A percentile compares a stretch with the other conserved stretches of the same genome.
Evolutionary conservation across 129 eudicot species (phyloP).

Genomic region (Chrysanthemum lavandulifolium): DNA sequence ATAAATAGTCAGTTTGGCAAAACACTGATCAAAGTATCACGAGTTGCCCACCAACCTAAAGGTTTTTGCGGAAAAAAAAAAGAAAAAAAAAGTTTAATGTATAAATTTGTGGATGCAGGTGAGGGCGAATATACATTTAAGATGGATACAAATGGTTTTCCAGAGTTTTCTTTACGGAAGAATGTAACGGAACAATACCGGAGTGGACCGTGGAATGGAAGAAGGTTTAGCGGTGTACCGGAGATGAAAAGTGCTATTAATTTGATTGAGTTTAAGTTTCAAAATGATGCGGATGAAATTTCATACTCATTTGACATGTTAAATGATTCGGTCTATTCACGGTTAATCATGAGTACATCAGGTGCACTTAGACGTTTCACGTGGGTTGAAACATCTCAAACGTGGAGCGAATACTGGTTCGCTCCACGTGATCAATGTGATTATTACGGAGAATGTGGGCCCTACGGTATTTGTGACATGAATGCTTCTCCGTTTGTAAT

Average conservation of each 20-base stretch:
- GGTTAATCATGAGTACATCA: conserved; percentile 37
- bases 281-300: conserved; percentile 30
- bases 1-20: no score
- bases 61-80: no score
- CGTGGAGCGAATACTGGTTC: conserved; percentile 62
- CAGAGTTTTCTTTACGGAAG: conserved; percentile 28
- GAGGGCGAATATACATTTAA: conserved; percentile 39
- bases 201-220: conserved; percentile 71
- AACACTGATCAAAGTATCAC: no score
- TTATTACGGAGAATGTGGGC: conserved; percentile 48
- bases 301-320: conserved; percentile 34
- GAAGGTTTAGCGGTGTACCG: conserved; percentile 66
- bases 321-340: conserved; percentile 34
- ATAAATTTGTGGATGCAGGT: conserved; percentile 28
- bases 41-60: no score
- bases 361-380: conserved; percentile 45
- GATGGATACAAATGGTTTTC: conserved; percentile 37
- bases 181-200: conserved; percentile 22
- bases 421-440: conserved; percentile 73
- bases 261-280: conserved; percentile 29
- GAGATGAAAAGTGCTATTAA: conserved; percentile 41
- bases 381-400: conserved; percentile 39
- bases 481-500: conserved; percentile 39
- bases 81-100: no score
- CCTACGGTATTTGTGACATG: conserved; percentile 49